Conservation (phyloP, 1,139 yeast genomes). For the Scheffersomyces quercinus region DNA sequence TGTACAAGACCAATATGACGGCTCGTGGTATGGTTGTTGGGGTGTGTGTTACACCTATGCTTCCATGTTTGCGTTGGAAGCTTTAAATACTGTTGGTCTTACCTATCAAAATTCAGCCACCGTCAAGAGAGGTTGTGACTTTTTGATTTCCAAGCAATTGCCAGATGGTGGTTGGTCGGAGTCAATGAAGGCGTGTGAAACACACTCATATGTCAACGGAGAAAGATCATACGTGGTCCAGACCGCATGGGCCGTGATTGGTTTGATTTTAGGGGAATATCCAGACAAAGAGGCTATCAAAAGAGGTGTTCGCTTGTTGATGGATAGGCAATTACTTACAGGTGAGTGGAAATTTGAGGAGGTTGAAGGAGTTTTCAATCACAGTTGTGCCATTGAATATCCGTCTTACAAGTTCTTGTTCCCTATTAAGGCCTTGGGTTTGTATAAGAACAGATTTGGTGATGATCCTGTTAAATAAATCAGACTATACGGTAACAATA, state of each 20-base stretch:
- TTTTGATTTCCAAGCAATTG: conserved; percentile 71
- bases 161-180: conserved; percentile 98
- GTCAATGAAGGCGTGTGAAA: conserved; percentile 78
- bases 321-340: conserved; percentile 63
- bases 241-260: conserved; percentile 91
- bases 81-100: conserved; percentile 69
- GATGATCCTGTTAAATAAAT: conserved; percentile 9
- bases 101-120: conserved; percentile 59
- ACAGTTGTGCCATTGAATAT: conserved; percentile 87
- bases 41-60: conserved; percentile 97
- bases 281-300: conserved; percentile 67
- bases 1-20: conserved; percentile 67
- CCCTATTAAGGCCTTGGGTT: conserved; percentile 90
- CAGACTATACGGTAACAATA: not conserved
- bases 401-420: conserved; percentile 91
- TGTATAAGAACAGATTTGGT: conserved; percentile 50
- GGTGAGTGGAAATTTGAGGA: conserved; percentile 91
- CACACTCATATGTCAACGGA: conserved; percentile 68
- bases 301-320: conserved; percentile 62
- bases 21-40: conserved; percentile 99
- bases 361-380: conserved; percentile 95
- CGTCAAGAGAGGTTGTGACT: conserved; percentile 82
- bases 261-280: conserved; percentile 75
- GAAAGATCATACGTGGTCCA: conserved; percentile 76
- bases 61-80: conserved; percentile 97